Evolutionary conservation across 345 rosid species (phyloP).

Genomic region (Euclidium syriacum): DNA sequence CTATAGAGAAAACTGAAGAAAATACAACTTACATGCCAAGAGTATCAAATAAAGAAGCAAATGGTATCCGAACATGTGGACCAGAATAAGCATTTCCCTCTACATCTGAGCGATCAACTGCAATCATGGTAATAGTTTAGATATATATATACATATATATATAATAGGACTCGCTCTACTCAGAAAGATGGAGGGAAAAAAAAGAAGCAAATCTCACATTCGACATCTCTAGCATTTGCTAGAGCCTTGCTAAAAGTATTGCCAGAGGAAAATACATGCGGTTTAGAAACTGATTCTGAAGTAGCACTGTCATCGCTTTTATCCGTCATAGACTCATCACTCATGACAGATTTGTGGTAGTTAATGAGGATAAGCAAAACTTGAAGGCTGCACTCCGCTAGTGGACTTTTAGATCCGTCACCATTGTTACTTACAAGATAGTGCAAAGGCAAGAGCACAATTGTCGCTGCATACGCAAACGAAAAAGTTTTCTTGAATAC

Average conservation of each 20-base stretch:
- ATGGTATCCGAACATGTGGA: slow-evolving; percentile 66
- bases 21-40: slow-evolving; percentile 77
- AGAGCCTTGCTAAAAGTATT: slow-evolving; percentile 85
- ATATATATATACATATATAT: too few species aligned
- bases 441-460: slow-evolving; percentile 79
- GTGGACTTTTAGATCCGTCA: slow-evolving; percentile 53
- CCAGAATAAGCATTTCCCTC: slow-evolving; percentile 65
- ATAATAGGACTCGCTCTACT: background rate
- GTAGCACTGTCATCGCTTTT: slow-evolving; percentile 57
- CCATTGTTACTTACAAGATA: slow-evolving; percentile 68
- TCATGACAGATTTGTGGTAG: slow-evolving; percentile 59
- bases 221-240: slow-evolving; percentile 81
- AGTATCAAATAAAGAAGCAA: slow-evolving; percentile 86
- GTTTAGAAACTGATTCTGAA: slow-evolving; percentile 58
- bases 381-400: slow-evolving; percentile 80
- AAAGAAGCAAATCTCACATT: slow-evolving; percentile 49
- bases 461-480: slow-evolving; percentile 59
- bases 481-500: background rate
- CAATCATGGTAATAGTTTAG: slow-evolving; percentile 23
- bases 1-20: background rate
- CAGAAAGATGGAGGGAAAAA: slow-evolving; percentile 5
- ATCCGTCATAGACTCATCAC: slow-evolving; percentile 51
- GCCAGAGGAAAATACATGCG: slow-evolving; percentile 44
- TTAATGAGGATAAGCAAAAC: slow-evolving; percentile 83
- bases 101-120: slow-evolving; percentile 83